These are phyloP conservation scores for Carex sylvatica DNA, from an alignment of 202 grass and related monocot genomes.

Conservation along the genomic window DNA sequence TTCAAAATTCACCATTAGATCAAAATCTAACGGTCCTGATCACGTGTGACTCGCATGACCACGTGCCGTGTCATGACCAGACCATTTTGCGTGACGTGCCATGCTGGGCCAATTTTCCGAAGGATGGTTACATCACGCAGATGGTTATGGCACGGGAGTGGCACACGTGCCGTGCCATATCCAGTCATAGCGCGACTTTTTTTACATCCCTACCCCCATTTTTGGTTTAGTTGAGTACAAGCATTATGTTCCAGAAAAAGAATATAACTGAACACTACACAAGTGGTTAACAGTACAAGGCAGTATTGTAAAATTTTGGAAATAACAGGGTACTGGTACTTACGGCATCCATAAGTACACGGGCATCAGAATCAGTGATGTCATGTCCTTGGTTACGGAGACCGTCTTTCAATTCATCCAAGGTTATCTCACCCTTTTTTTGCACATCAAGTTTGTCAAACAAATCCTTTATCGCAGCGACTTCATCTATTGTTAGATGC, in stretches of 20 bases:
- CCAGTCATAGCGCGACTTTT: too few relatives aligned
- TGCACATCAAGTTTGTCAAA: conserved; percentile 67
- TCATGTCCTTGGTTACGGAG: conserved; percentile 71
- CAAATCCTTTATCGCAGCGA: conserved; percentile 78
- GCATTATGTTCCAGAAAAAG: neutral
- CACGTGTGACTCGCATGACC: too few relatives aligned
- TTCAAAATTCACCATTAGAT: too few relatives aligned
- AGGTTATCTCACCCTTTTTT: conserved; percentile 65
- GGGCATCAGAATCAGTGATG: conserved; percentile 65
- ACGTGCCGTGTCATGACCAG: too few relatives aligned
- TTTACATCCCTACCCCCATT: neutral
- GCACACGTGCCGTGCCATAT: too few relatives aligned
- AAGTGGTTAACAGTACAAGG: neutral
- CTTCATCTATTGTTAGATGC: conserved; percentile 77
- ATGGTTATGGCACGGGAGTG: too few relatives aligned
- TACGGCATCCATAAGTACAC: conserved; percentile 80
- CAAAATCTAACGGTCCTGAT: too few relatives aligned
- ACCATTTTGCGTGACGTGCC: too few relatives aligned
- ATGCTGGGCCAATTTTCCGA: too few relatives aligned
- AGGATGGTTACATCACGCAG: too few relatives aligned
- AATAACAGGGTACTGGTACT: conserved; percentile 30
- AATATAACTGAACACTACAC: neutral
- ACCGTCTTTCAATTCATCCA: conserved; percentile 77
- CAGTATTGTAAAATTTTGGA: neutral
- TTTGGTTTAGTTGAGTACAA: neutral